Base-by-base conservation (phyloP, 495 filamentous ascomycete genomes). In the Lentithecium fluviatile region DNA sequence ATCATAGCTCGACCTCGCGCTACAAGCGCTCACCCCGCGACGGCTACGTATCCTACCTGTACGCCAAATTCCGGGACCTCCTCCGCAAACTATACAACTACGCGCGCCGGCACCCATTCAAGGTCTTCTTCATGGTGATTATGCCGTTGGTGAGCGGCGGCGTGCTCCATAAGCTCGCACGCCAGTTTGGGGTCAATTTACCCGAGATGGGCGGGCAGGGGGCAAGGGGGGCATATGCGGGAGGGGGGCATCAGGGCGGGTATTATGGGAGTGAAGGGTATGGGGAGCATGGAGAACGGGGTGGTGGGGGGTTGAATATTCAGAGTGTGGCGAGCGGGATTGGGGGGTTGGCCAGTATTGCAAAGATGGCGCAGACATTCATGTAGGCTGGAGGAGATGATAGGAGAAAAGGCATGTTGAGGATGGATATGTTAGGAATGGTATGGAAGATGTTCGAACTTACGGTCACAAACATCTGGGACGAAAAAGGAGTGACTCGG, bases 91-190 rank as follows among this genome's bases (percentile, higher is more conserved):
- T 95, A 12, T 79, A 81, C 64, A 79, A 83, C 70, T 95, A 91
- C 72, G 86, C 87, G 55, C 84, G 88, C 68, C 78, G 82, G 7
- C 83, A 96, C 70, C 91, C 91, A 0, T 66, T 90, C 64, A 94
- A 92, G 74, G 86, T 93, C 2, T 85, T 95, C 73, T 83, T 92
- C 77, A 78, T 94, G 62, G 86, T 95, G 29, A 82, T 95, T 52
- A 80, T 95, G 79, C 91, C 91, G 19, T 78, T 97, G 46, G 76
- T 96, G 56, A 89, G 86, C 0, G 89, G 89, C 49, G 91, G 91
- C 6, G 85, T 89, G 24, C 73, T 97, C 66, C 81, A 82, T 2
- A 85, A 83, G 25, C 71, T 95, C 21, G 77, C 94, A 12, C 80
- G 80, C 21, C 83, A 85, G 73, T 84, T 96, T 70, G 91, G 91